Evolutionary conservation across 257 asterid genomes (phyloP), one percentile per base, ranked within the genome.

Genomic region (Jaltomata sinuosa): DNA sequence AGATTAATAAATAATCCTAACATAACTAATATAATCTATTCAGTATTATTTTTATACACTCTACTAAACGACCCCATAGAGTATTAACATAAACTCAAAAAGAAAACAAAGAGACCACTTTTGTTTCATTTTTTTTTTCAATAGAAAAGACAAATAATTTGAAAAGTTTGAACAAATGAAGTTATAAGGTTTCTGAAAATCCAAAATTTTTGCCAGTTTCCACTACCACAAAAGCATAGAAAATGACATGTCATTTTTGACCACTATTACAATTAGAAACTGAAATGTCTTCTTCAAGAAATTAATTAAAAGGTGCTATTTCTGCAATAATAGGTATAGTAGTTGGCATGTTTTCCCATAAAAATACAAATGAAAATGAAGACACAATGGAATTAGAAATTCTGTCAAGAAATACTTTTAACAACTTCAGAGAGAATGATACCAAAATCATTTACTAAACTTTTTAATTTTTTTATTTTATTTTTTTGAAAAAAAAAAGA

Each of bases 171-270:
- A 78, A 76, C 22, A 12, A 25, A 74, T 7, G 55, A 77, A 50
- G 59, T 42, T 84, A 38, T 8, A 77, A 55, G 27, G 27, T 32
- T n/a, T 45, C 2, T 22, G 14, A 47, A 47, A 77, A 18, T 77
- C 57, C 62, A 77, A 47, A 42, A 14, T 25, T 45, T 32, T 74
- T 74, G 18, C 68, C 59, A 47, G 77, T 84, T 84, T 55, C 80
- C 40, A 84, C 22, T 49, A 69, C 10, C 47, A 38, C 40, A 78
- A n/a, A 78, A 22, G 84, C 21, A 21, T 34, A 18, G 85, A 85
- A 85, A 85, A 34, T 8, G 87, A 85, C 34, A 25, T 79, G 10
- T 81, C 87, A 85, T 42, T 55, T 29, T 54, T 50, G 11, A 77
- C 62, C 27, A 77, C 81, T 77, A n/a, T 77, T 77, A 77, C 5